A percentile compares a stretch with the other conserved stretches of the same genome.
phyloP scores from a whole-genome alignment of 1,284 basidiomycete species.

The Megacollybia platyphylla region DNA sequence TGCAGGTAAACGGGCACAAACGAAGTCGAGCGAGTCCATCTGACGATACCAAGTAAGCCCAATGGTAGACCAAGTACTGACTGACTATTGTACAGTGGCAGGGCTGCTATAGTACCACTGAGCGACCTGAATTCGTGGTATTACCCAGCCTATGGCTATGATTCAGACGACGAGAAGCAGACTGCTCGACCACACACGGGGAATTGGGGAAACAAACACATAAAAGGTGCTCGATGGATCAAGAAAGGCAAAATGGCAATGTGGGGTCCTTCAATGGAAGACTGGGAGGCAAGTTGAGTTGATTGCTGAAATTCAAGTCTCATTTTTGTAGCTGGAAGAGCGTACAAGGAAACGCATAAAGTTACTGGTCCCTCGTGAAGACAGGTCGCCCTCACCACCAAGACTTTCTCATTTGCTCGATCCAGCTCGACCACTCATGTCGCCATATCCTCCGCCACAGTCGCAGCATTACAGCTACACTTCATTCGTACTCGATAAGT shows the following conservation, averaged over 20 bases:
- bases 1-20: slow-evolving; percentile 14
- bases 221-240: slow-evolving; percentile 60
- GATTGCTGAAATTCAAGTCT: slow-evolving; percentile 5
- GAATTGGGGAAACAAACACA: slow-evolving; percentile 70
- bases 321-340: slow-evolving; percentile 49
- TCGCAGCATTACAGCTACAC: slow-evolving; percentile 59
- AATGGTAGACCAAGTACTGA: not conserved
- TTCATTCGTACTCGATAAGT: slow-evolving; percentile 74
- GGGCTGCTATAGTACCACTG: slow-evolving; percentile 28
- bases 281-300: slow-evolving; percentile 57
- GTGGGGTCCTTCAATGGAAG: slow-evolving; percentile 70
- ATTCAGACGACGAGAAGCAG: slow-evolving; percentile 46
- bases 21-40: slow-evolving; percentile 1
- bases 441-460: slow-evolving; percentile 58
- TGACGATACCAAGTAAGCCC: not conserved
- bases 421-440: slow-evolving; percentile 42
- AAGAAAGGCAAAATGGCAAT: slow-evolving; percentile 63
- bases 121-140: slow-evolving; percentile 69
- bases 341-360: slow-evolving; percentile 68
- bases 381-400: slow-evolving; percentile 45
- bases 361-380: slow-evolving; percentile 43
- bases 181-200: slow-evolving; percentile 35
- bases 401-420: slow-evolving; percentile 41
- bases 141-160: slow-evolving; percentile 58
- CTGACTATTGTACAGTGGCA: not conserved